Evolutionary conservation across 2,329 filamentous ascomycete species (phyloP).

Genomic region (Ambrosiella cleistominuta): DNA sequence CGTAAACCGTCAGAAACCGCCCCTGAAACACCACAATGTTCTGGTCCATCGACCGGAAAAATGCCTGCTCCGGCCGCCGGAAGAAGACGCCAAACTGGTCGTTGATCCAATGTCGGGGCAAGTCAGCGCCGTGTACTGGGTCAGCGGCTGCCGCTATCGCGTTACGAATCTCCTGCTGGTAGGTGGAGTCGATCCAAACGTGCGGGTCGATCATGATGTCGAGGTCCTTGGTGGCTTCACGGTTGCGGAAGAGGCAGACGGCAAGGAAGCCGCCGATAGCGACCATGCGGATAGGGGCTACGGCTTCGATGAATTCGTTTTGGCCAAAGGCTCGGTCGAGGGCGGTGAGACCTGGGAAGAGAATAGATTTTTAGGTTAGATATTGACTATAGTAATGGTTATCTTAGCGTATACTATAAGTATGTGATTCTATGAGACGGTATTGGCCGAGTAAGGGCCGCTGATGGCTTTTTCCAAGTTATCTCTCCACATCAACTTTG

Average conservation of each 20-base stretch:
- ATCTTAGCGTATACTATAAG: too few relatives aligned
- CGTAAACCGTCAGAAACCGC: conserved; percentile 16
- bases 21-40: conserved; percentile 16
- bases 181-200: conserved; percentile 15
- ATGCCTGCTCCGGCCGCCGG: not conserved
- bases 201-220: conserved; percentile 18
- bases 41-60: conserved; percentile 6
- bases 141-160: conserved; percentile 13
- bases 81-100: not conserved
- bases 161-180: conserved; percentile 14
- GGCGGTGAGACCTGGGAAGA: conserved; percentile 14
- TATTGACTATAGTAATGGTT: not conserved
- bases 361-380: not conserved
- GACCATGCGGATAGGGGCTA: conserved; percentile 18
- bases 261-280: conserved; percentile 16
- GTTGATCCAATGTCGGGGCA: not conserved
- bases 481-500: too few relatives aligned
- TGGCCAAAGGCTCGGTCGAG: conserved; percentile 16
- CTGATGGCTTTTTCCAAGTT: too few relatives aligned
- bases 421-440: too few relatives aligned
- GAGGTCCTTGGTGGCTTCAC: conserved; percentile 15
- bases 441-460: too few relatives aligned
- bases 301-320: conserved; percentile 17
- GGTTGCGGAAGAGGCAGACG: conserved; percentile 15
- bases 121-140: conserved; percentile 13